A percentile compares a stretch with the other conserved stretches of the same genome.
These are phyloP conservation scores for Fusarium keratoplasticum DNA, from an alignment of 2,329 filamentous ascomycete genomes.

Conservation along the genomic window DNA sequence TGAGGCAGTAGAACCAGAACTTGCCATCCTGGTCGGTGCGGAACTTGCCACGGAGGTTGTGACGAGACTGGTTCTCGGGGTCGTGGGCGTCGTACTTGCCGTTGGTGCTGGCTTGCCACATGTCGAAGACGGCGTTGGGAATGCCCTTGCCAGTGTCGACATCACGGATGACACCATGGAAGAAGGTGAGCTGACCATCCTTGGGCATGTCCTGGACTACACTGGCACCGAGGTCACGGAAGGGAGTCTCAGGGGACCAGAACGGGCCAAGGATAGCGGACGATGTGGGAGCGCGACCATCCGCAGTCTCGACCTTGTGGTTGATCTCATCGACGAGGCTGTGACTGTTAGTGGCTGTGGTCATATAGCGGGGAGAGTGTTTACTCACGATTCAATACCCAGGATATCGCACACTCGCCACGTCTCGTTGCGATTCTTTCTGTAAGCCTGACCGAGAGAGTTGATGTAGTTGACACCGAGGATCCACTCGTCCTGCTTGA, in stretches of 20 bases:
- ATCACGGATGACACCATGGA: conserved; percentile 77
- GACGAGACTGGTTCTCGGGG: conserved; percentile 75
- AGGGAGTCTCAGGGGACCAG: conserved; percentile 81
- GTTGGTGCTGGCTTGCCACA: conserved; percentile 82
- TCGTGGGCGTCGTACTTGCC: conserved; percentile 83
- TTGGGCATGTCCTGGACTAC: conserved; percentile 73
- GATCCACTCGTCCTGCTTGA: conserved; percentile 83
- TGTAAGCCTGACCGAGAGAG: conserved; percentile 76
- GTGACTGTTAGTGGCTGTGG: neutral
- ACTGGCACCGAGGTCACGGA: conserved; percentile 73
- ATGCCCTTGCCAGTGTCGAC: conserved; percentile 75
- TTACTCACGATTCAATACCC: conserved; percentile 75
- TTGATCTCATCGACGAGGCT: conserved; percentile 63
- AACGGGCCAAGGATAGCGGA: conserved; percentile 82
- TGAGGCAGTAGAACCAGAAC: conserved; percentile 80
- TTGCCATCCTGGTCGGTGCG: conserved; percentile 75
- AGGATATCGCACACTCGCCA: conserved; percentile 80
- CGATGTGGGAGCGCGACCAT: conserved; percentile 73
- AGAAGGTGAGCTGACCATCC: conserved; percentile 70
- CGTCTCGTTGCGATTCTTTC: conserved; percentile 77
- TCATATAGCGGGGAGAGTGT: neutral
- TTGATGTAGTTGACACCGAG: conserved; percentile 81
- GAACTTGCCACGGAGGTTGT: conserved; percentile 84
- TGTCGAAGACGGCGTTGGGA: conserved; percentile 76
- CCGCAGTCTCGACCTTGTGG: conserved; percentile 72